These are phyloP conservation scores for Maudiozyma bulderi DNA, from an alignment of 805 yeast species.

Conservation along the genomic window DNA sequence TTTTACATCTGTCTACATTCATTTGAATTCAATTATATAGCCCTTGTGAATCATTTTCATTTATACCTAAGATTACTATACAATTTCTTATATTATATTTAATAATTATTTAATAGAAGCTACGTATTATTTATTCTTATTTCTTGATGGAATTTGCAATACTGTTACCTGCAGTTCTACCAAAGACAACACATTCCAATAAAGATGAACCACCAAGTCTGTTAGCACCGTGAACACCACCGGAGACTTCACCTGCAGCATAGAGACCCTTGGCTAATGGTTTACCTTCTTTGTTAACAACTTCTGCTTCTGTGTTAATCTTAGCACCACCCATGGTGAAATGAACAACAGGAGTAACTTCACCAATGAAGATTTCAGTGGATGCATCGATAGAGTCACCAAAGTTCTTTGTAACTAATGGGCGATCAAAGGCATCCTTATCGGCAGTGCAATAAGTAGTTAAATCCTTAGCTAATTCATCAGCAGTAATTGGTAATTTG, in stretches of 20 bases:
- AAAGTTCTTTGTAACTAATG: constrained; percentile 27
- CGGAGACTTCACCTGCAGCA: constrained; percentile 61
- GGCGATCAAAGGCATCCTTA: constrained; percentile 32
- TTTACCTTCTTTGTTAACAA: constrained; percentile 28
- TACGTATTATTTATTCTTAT: not conserved
- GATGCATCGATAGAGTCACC: constrained; percentile 16
- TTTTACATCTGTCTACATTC: no score
- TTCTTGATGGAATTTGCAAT: constrained; percentile 9
- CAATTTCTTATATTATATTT: no score
- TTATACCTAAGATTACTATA: no score
- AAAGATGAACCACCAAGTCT: constrained; percentile 52
- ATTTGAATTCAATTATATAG: no score
- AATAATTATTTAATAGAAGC: no score
- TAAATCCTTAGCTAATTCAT: constrained; percentile 19
- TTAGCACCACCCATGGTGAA: constrained; percentile 62
- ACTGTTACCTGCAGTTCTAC: constrained; percentile 39
- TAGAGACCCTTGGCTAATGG: constrained; percentile 37
- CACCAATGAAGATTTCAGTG: constrained; percentile 36
- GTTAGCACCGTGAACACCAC: constrained; percentile 59
- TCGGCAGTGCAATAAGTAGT: constrained; percentile 14
- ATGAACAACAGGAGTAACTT: constrained; percentile 53
- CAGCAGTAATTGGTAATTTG: constrained; percentile 16
- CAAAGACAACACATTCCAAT: constrained; percentile 53
- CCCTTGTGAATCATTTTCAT: no score
- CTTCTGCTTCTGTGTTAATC: constrained; percentile 40